Evolutionary conservation across 306 rosid genomes (phyloP).

Genomic region (Nissolia schottii): DNA sequence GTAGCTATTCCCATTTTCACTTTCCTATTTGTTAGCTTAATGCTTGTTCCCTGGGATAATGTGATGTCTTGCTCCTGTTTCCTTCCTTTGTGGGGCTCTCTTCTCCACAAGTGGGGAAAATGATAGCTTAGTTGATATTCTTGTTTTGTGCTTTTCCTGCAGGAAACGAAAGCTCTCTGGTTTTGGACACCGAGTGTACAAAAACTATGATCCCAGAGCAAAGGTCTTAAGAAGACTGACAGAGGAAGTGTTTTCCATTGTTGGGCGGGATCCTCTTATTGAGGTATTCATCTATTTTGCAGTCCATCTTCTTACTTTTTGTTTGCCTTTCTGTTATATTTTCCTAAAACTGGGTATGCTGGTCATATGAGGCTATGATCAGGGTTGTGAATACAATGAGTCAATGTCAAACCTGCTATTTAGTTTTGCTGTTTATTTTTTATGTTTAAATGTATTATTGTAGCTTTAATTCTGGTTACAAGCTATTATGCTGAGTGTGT

Average conservation of each 20-base stretch:
- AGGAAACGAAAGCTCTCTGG: constrained; percentile 94
- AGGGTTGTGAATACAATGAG: neutral
- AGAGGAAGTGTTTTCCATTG: constrained; percentile 88
- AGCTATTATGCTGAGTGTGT: neutral
- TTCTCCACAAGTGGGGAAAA: neutral
- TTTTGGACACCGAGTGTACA: constrained; percentile 93
- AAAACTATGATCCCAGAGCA: constrained; percentile 93
- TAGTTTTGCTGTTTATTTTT: neutral
- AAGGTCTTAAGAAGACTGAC: constrained; percentile 70
- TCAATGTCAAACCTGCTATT: constrained; percentile 3
- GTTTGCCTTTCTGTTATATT: neutral
- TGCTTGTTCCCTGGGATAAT: neutral
- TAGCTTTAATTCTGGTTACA: neutral
- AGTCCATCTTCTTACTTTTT: neutral
- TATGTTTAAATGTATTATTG: neutral
- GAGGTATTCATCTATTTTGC: constrained; percentile 50
- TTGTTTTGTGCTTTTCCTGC: constrained; percentile 17
- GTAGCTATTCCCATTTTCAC: constrained; percentile 30
- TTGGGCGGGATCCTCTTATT: constrained; percentile 89
- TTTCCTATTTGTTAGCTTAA: neutral
- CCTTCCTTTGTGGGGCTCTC: neutral
- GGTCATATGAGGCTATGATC: neutral
- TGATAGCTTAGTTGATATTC: neutral
- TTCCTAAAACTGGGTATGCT: neutral
- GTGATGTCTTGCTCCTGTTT: neutral